Base-by-base conservation (phyloP, 1,284 basidiomycete genomes). In the Inonotus obliquus region DNA sequence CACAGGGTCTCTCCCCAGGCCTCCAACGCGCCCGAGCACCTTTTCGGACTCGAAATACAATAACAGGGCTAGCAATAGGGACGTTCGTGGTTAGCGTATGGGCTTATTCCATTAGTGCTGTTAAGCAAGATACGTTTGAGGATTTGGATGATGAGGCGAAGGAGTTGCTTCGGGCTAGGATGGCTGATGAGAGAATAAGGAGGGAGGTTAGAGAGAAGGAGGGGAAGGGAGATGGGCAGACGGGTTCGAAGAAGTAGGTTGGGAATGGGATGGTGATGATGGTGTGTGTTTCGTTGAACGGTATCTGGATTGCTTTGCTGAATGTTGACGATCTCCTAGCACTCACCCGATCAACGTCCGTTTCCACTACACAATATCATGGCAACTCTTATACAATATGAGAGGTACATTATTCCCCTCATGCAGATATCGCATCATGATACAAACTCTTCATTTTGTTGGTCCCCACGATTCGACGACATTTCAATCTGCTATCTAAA, bases 51-150 rank as follows among this genome's bases (percentile, higher is more conserved):
- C 83, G 83, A 67, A 98, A 98, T 73, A 81, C 87, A 14, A 60
- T 96, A 52, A 93, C 91, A 0, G 96, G 95, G 4, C 66, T 85
- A 44, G 71, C 79, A 2, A 82, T 98, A 61, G 80, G 86, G 48
- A 80, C 82, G 1, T 96, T 98, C 72, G 86, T 85, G 32, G 82
- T 85, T n/a, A 86, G 87, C 51, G 87, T 97, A 17, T 98, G 94
- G 84, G 82, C 85, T 9, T 98, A 98, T 75, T 96, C 94, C 14
- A 96, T 98, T 72, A 84, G 85, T 47, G 94, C 94, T 11, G 94
- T 97, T 62, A 93, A 91, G 72, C 94, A 97, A 72, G 95, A 97
- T 70, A 87, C 90, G 62, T 96, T 96, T 72, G 90, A 87, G 63
- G 90, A 92, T 69, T 80, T 91, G 41, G 91, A 92, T 68, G 87